phyloP scores from a whole-genome alignment of 306 rosid genomes.

The Neltuma alba region DNA sequence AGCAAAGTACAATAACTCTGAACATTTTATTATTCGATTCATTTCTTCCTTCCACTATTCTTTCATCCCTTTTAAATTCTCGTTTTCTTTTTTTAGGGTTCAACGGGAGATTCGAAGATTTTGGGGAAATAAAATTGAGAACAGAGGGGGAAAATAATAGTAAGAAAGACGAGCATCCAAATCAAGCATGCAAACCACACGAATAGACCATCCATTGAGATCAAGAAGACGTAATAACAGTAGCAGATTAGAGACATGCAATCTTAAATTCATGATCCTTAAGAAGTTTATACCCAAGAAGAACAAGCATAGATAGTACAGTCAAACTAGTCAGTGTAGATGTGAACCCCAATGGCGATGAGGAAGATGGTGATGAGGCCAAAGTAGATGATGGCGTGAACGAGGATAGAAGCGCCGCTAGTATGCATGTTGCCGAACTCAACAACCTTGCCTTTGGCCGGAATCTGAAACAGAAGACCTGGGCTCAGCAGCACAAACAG shows the following conservation, averaged over 20 bases:
- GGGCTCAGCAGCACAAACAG: conserved; percentile 75
- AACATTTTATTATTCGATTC: not conserved
- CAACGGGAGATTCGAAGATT: not conserved
- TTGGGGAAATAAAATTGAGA: not conserved
- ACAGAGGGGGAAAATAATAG: not conserved
- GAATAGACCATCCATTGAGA: not conserved
- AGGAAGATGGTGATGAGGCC: conserved; percentile 85
- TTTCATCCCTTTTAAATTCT: not conserved
- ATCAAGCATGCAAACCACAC: not conserved
- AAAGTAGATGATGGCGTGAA: conserved; percentile 77
- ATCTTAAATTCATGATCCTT: not conserved
- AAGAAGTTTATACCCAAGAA: not conserved
- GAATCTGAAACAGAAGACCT: conserved; percentile 75
- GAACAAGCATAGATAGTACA: not conserved
- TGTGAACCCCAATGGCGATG: conserved; percentile 72
- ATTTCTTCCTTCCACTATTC: too few species aligned
- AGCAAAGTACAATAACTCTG: not conserved
- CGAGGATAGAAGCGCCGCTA: conserved; percentile 72
- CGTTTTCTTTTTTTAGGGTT: not conserved
- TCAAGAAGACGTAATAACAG: not conserved
- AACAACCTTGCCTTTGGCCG: conserved; percentile 49
- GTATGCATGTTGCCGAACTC: conserved; percentile 87
- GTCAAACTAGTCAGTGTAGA: conserved; percentile 59
- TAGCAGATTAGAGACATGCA: not conserved
- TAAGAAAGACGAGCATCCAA: not conserved